Evolutionary conservation across 2,329 filamentous ascomycete genomes (phyloP), one percentile per base, ranked within the genome.

Genomic region (Phoma sp.): DNA sequence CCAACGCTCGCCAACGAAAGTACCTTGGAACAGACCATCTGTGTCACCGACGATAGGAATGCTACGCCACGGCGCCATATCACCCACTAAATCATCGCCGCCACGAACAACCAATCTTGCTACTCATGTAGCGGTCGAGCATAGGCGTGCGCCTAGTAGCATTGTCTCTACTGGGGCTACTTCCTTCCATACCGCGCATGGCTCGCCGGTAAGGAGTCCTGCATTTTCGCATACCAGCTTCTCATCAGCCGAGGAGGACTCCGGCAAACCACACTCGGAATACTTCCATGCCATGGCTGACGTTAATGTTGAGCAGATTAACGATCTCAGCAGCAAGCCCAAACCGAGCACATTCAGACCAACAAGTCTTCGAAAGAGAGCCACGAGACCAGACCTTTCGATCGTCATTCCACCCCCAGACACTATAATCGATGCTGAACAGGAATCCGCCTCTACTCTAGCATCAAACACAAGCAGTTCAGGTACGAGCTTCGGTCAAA

Each of bases 161-260:
- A 47, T 60, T 14, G 42, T 45, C 6, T 69, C 54, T 7, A 69
- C 68, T 1, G 55, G 52, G n/a, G 63, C 60, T 20, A 60, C 50
- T 3, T 53, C 62, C 14, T 70, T 62, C 17, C 50, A 62, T 40
- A 64, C 64, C 51, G 66, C 63, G 20, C 47, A 57, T 11, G 59
- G 56, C 21, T 71, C 69, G 39, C 66, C 66, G 50, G 69, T 73
- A 65, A 73, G 69, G 48, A 68, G 61, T 53, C 30, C 54, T 56
- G 55, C 45, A 40, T 53, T 49, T 45, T 67, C 65, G 17, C 61
- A 51, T 18, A 32, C 36, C 17, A 67, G 61, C 56, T 71, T 62
- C 34, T 26, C 59, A 15, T 60, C 67, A 26, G 57, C 60, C 23
- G 42, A 32, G 47, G 65, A 66, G 18, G 20, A 48, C 23, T 32